Conservation (phyloP, 441 rosid species). For the Jatropha podagrica region DNA sequence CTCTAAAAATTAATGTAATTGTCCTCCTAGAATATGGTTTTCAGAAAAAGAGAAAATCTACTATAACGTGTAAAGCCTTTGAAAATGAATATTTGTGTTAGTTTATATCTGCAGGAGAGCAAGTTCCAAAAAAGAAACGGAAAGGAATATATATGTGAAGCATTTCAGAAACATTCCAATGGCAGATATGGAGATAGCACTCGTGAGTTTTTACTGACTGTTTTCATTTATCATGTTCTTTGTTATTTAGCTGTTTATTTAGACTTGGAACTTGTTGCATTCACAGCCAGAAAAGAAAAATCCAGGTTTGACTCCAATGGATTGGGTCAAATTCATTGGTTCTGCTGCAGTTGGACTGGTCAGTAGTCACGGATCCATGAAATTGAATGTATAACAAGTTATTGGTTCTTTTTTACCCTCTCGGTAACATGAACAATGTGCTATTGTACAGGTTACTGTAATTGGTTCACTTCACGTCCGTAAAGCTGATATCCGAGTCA, state of each 20-base stretch:
- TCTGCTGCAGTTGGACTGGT: constrained; percentile 90
- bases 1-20: not conserved
- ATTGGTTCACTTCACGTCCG: constrained; percentile 65
- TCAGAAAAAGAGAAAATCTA: no score
- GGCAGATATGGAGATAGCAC: constrained; percentile 98
- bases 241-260: not conserved
- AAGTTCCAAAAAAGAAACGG: constrained; percentile 42
- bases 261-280: not conserved
- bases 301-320: constrained; percentile 93
- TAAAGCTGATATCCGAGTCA: constrained; percentile 75
- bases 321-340: constrained; percentile 86
- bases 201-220: constrained; percentile 48
- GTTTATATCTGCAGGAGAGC: constrained; percentile 50
- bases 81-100: constrained; percentile 1
- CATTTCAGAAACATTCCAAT: constrained; percentile 95
- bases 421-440: not conserved
- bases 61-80: not conserved
- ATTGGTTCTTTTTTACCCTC: not conserved
- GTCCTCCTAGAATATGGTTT: not conserved
- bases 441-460: constrained; percentile 61
- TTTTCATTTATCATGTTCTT: not conserved
- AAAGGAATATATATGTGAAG: constrained; percentile 74
- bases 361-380: constrained; percentile 24
- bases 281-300: constrained; percentile 91
- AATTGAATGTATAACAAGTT: not conserved